Conservation (phyloP, 1,139 yeast genomes). For the Magnusiomyces magnusii region DNA sequence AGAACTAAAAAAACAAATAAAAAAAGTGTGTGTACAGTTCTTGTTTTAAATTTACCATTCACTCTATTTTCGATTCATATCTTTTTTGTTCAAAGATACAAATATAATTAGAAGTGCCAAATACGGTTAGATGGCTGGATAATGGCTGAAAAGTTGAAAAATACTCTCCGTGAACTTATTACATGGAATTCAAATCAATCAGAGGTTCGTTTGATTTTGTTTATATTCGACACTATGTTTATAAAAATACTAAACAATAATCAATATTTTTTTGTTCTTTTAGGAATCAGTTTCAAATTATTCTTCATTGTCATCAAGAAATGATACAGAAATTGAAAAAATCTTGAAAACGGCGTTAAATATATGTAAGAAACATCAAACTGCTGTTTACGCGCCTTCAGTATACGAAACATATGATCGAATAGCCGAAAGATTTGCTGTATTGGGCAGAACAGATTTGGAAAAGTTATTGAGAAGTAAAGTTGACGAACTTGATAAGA, state of each 20-base stretch:
- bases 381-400: slow-evolving; percentile 5
- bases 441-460: slow-evolving; percentile 6
- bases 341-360: neutral
- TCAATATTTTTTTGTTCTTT: neutral
- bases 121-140: neutral
- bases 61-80: neutral
- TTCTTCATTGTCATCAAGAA: neutral
- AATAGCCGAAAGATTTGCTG: slow-evolving; percentile 1
- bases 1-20: too few relatives aligned
- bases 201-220: neutral
- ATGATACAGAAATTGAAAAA: neutral
- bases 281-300: neutral
- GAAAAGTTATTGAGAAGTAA: neutral
- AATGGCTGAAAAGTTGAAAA: slow-evolving; percentile 2
- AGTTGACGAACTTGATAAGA: neutral
- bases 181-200: neutral
- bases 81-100: too few relatives aligned
- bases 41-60: too few relatives aligned
- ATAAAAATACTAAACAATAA: neutral
- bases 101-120: neutral
- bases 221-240: neutral
- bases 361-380: neutral
- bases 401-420: slow-evolving; percentile 5
- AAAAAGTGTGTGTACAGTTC: too few relatives aligned
- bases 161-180: neutral